Evolutionary conservation across 2,329 filamentous ascomycete genomes (phyloP).

Genomic region (Amauroascus verrucosus): DNA sequence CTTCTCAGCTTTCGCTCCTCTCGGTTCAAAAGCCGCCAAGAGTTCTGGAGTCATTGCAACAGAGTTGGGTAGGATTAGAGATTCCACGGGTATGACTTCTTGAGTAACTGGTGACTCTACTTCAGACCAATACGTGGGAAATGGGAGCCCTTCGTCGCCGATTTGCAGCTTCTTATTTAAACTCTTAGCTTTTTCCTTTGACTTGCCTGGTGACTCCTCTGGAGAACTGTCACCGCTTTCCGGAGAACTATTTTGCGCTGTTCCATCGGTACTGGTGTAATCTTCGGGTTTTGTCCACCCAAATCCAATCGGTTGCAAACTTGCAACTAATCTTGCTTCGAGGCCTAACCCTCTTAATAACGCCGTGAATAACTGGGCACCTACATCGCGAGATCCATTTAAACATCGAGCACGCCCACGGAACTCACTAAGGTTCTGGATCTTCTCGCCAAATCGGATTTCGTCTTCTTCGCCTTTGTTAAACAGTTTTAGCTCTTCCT

Average conservation of each 20-base stretch:
- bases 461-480: conserved; percentile 52
- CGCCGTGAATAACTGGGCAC: conserved; percentile 81
- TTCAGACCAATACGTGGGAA: conserved; percentile 89
- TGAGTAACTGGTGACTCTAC: conserved; percentile 71
- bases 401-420: conserved; percentile 57
- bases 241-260: conserved; percentile 14
- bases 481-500: conserved; percentile 63
- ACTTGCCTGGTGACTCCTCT: conserved; percentile 16
- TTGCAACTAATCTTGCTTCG: conserved; percentile 73
- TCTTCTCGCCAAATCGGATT: conserved; percentile 63
- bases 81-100: conserved; percentile 68
- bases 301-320: conserved; percentile 75
- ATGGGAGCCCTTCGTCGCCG: conserved; percentile 66
- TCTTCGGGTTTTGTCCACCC: conserved; percentile 85
- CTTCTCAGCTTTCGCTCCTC: conserved; percentile 72
- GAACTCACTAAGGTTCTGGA: conserved; percentile 58
- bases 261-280: conserved; percentile 41
- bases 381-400: conserved; percentile 74
- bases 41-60: conserved; percentile 64
- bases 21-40: conserved; percentile 66
- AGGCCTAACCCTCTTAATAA: conserved; percentile 69
- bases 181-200: conserved; percentile 31
- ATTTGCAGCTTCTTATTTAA: conserved; percentile 21
- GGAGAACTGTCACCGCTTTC: conserved; percentile 20
- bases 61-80: conserved; percentile 54